These are phyloP conservation scores for Colletotrichum sp. DNA, from an alignment of 2,329 filamentous ascomycete species.

Conservation along the genomic window DNA sequence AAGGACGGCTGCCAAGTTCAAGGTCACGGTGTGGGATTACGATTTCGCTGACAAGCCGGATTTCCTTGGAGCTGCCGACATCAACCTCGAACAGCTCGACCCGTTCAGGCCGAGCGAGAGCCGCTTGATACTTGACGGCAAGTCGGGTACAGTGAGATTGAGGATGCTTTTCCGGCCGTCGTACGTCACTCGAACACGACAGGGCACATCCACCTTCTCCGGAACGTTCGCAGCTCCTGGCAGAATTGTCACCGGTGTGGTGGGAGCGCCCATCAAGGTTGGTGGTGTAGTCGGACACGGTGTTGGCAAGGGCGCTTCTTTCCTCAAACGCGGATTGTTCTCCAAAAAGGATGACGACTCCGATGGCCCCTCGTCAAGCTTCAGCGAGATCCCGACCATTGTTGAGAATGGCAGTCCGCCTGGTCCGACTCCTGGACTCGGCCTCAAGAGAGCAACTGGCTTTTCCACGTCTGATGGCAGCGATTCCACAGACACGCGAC, in stretches of 20 bases:
- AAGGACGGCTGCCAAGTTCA: constrained; percentile 83
- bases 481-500: constrained; percentile 28
- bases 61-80: constrained; percentile 77
- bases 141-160: constrained; percentile 82
- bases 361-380: constrained; percentile 45
- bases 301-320: constrained; percentile 88
- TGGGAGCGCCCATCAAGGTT: constrained; percentile 92
- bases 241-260: constrained; percentile 82
- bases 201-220: constrained; percentile 91
- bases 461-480: constrained; percentile 29
- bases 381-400: constrained; percentile 39
- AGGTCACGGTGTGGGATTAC: constrained; percentile 88
- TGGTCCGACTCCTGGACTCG: constrained; percentile 29
- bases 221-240: constrained; percentile 88
- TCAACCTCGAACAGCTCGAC: constrained; percentile 81
- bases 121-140: constrained; percentile 79
- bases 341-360: constrained; percentile 69
- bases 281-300: constrained; percentile 74
- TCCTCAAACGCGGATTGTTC: constrained; percentile 85
- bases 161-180: constrained; percentile 91
- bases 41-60: constrained; percentile 97
- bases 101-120: constrained; percentile 84
- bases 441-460: constrained; percentile 46
- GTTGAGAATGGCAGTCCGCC: constrained; percentile 47
- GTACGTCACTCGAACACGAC: constrained; percentile 84